These are phyloP conservation scores for Lepidopterella palustris DNA, from an alignment of 495 filamentous ascomycete species.

Conservation along the genomic window DNA sequence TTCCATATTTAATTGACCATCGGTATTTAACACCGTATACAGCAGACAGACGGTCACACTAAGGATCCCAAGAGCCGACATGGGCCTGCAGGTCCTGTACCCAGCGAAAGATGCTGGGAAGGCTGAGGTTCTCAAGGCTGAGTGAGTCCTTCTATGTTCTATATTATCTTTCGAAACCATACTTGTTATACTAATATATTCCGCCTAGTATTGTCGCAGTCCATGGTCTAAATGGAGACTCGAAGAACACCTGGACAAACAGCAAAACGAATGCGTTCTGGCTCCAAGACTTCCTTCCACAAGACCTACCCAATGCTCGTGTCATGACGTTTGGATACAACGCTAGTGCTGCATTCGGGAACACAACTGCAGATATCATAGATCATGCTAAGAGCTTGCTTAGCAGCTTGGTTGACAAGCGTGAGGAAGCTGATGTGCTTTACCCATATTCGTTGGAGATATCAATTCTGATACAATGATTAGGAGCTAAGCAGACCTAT, in stretches of 20 bases:
- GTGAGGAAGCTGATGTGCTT: not conserved
- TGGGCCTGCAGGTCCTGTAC: not conserved
- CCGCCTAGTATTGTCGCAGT: constrained; percentile 30
- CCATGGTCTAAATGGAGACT: constrained; percentile 32
- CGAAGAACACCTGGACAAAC: constrained; percentile 28
- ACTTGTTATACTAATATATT: not conserved
- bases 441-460: not conserved
- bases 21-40: too few species aligned
- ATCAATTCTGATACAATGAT: not conserved
- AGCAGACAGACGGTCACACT: too few species aligned
- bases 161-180: not conserved
- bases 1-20: too few species aligned
- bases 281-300: constrained; percentile 31
- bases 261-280: constrained; percentile 17
- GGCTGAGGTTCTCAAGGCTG: not conserved
- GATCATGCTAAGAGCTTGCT: not conserved
- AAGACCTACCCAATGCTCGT: constrained; percentile 16
- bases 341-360: constrained; percentile 19
- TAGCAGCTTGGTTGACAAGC: not conserved
- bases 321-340: constrained; percentile 32
- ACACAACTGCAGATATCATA: constrained; percentile 7
- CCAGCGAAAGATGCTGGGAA: not conserved
- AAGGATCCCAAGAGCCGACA: too few species aligned
- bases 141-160: not conserved
- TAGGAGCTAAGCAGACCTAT: not conserved